Evolutionary conservation across 768 basidiomycete species (phyloP).

Genomic region (Mycena galericulata): DNA sequence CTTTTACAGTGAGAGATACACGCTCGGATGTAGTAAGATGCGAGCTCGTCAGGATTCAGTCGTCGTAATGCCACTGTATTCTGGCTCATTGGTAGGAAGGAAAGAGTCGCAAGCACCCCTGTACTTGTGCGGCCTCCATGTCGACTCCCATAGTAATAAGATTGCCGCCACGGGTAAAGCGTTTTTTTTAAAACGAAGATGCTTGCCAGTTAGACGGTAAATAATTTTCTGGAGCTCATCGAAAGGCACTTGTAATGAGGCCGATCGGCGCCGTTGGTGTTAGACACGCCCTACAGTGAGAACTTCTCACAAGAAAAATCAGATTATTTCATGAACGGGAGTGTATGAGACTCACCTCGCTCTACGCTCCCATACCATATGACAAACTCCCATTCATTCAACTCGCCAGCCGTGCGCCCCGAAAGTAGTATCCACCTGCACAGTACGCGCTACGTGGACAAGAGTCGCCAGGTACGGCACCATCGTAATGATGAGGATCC

Average conservation of each 20-base stretch:
- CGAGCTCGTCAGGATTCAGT: slow-evolving; percentile 27
- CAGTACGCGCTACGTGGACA: background rate
- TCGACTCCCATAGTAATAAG: slow-evolving; percentile 34
- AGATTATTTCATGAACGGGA: background rate
- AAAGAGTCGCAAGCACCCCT: slow-evolving; percentile 34
- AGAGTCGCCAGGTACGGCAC: background rate
- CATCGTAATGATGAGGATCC: background rate
- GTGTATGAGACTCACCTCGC: slow-evolving; percentile 16
- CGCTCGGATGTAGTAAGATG: slow-evolving; percentile 26
- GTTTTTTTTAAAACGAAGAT: slow-evolving; percentile 36
- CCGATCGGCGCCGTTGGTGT: slow-evolving; percentile 31
- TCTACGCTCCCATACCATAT: slow-evolving; percentile 31
- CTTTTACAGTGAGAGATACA: slow-evolving; percentile 13
- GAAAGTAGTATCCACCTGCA: slow-evolving; percentile 37
- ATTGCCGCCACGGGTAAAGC: slow-evolving; percentile 24
- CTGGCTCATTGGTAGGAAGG: slow-evolving; percentile 33
- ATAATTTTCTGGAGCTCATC: slow-evolving; percentile 35
- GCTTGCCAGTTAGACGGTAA: slow-evolving; percentile 23
- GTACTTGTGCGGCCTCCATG: slow-evolving; percentile 36
- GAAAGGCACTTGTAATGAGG: slow-evolving; percentile 34
- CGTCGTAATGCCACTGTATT: slow-evolving; percentile 31
- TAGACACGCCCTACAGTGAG: slow-evolving; percentile 34
- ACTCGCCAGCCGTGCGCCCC: slow-evolving; percentile 17
- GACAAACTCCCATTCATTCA: slow-evolving; percentile 38
- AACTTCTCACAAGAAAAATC: slow-evolving; percentile 18